Percentiles rank a stretch among this genome's conserved stretches.
Conservation (phyloP, 495 filamentous ascomycete genomes). For the Tuber microsphaerosporum region DNA sequence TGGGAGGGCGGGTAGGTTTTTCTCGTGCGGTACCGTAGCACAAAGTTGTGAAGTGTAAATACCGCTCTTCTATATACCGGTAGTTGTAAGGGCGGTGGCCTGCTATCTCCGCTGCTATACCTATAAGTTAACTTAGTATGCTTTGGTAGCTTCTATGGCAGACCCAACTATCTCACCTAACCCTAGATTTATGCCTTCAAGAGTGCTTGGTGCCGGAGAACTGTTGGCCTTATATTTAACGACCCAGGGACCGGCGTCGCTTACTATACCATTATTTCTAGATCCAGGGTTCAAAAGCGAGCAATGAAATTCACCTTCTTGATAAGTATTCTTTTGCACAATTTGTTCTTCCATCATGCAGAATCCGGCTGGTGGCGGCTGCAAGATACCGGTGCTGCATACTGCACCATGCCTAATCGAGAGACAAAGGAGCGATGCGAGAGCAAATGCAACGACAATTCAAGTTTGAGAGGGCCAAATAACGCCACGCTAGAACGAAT, state of each 20-base stretch:
- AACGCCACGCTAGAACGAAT: too few relatives aligned
- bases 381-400: too few relatives aligned
- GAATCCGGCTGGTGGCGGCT: too few relatives aligned
- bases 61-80: neutral
- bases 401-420: too few relatives aligned
- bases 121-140: neutral
- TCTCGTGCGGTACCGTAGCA: neutral
- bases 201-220: neutral
- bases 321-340: too few relatives aligned
- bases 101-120: too few relatives aligned
- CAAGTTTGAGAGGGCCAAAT: too few relatives aligned
- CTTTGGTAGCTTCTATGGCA: neutral
- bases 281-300: neutral
- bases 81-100: too few relatives aligned
- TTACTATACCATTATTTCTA: neutral
- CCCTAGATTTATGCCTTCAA: neutral
- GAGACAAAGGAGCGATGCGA: too few relatives aligned
- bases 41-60: neutral
- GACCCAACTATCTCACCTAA: neutral
- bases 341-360: too few relatives aligned
- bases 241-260: neutral
- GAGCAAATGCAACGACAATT: too few relatives aligned
- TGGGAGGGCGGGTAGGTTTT: neutral
- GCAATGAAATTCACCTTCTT: neutral
- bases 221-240: neutral